phyloP scores from a whole-genome alignment of 129 eudicot genomes.

The Pulicaria dysenterica region DNA sequence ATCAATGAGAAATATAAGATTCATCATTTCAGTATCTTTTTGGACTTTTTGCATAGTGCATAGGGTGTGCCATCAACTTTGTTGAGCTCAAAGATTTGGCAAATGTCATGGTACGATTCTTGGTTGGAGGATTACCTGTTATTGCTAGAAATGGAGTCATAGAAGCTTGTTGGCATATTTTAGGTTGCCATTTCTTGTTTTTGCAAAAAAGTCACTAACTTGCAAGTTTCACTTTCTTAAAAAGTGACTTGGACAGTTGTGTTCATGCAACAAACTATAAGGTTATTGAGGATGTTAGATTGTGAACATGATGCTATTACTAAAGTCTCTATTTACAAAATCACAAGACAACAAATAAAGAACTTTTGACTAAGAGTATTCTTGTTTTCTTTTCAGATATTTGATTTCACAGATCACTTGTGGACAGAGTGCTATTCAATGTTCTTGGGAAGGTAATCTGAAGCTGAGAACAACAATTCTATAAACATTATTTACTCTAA shows the following conservation, averaged over 20 bases:
- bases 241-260: too few species aligned
- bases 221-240: background rate
- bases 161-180: background rate
- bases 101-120: background rate
- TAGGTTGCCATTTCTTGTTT: background rate
- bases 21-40: too few species aligned
- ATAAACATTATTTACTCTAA: conserved; percentile 10
- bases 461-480: conserved; percentile 9
- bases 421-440: conserved; percentile 96
- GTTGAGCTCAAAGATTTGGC: background rate
- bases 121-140: background rate
- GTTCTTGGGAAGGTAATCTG: conserved; percentile 67
- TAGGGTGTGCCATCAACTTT: too few species aligned
- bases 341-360: background rate
- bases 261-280: too few species aligned
- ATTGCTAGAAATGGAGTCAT: background rate
- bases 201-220: background rate
- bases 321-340: background rate
- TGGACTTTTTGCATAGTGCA: too few species aligned
- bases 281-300: too few species aligned
- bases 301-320: background rate
- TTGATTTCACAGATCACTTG: conserved; percentile 88
- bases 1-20: too few species aligned
- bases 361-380: conserved; percentile 11
- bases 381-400: conserved; percentile 46